Evolutionary conservation across 192 early-diverging fungal species (phyloP).

Genomic region (Coemansia sp.): DNA sequence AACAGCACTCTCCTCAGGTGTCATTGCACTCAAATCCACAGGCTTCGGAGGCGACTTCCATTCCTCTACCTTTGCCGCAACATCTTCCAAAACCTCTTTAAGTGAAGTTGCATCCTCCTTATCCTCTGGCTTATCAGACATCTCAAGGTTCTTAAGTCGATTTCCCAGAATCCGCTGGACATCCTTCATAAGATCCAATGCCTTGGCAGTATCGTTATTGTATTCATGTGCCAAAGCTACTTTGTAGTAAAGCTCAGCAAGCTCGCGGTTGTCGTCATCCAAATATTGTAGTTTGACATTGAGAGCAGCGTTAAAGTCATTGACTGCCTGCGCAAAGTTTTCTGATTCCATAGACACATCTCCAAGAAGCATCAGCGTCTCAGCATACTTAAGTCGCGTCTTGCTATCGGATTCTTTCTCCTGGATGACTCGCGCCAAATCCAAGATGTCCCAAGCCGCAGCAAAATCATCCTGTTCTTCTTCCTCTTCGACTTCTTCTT

Average conservation of each 20-base stretch:
- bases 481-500: conserved; percentile 46
- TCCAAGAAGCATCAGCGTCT: conserved; percentile 64
- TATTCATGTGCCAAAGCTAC: conserved; percentile 55
- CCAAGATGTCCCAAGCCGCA: conserved; percentile 81
- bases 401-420: conserved; percentile 56
- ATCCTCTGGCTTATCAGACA: conserved; percentile 11
- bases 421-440: conserved; percentile 80
- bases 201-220: conserved; percentile 33
- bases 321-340: conserved; percentile 55
- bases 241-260: conserved; percentile 57
- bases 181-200: conserved; percentile 45
- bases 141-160: conserved; percentile 13
- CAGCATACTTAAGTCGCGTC: conserved; percentile 68
- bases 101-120: conserved; percentile 24
- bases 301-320: conserved; percentile 43
- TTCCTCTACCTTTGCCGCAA: conserved; percentile 44
- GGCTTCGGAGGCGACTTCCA: conserved; percentile 42
- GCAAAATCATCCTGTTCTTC: conserved; percentile 63
- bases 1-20: conserved; percentile 25
- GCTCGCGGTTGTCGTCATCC: conserved; percentile 41
- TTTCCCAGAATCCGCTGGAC: conserved; percentile 47
- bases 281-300: conserved; percentile 36
- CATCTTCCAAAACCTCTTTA: conserved; percentile 45
- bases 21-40: conserved; percentile 21
- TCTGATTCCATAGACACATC: conserved; percentile 87